Conservation (phyloP, 2,329 filamentous ascomycete species). For the Botrytis pseudocinerea region DNA sequence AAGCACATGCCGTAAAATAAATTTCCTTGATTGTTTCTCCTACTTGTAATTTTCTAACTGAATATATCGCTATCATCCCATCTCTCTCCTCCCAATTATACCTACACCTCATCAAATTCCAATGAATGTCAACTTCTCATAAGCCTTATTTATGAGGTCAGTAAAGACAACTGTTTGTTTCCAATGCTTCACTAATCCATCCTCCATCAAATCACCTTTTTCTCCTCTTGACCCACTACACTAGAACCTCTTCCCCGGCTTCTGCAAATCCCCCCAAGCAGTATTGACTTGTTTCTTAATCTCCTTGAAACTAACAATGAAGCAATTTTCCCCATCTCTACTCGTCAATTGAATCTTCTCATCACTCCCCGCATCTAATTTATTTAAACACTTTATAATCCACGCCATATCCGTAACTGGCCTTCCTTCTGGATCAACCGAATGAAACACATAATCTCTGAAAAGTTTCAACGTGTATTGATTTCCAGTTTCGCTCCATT, state of each 20-base stretch:
- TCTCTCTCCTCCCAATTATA: not conserved
- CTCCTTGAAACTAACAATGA: slow-evolving; percentile 89
- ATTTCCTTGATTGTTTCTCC: slow-evolving; percentile 10
- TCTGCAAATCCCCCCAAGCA: slow-evolving; percentile 57
- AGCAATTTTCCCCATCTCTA: slow-evolving; percentile 84
- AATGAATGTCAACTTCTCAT: not conserved
- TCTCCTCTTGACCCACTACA: not conserved
- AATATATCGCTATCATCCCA: not conserved
- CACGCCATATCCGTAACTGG: slow-evolving; percentile 86
- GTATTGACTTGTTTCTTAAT: slow-evolving; percentile 65
- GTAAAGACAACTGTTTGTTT: not conserved
- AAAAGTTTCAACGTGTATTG: slow-evolving; percentile 93
- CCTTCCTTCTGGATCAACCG: slow-evolving; percentile 81
- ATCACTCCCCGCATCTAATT: slow-evolving; percentile 84
- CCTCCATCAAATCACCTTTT: not conserved
- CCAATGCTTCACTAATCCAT: not conserved
- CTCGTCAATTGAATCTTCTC: slow-evolving; percentile 85
- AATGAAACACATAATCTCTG: slow-evolving; percentile 95
- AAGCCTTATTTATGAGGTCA: not conserved
- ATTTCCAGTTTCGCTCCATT: slow-evolving; percentile 91
- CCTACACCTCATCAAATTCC: not conserved
- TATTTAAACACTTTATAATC: slow-evolving; percentile 83
- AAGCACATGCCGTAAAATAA: not conserved
- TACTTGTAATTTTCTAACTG: slow-evolving; percentile 1
- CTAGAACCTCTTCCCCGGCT: slow-evolving; percentile 26